Evolutionary conservation across 805 yeast species (phyloP).

Genomic region (Candida ulmi): DNA sequence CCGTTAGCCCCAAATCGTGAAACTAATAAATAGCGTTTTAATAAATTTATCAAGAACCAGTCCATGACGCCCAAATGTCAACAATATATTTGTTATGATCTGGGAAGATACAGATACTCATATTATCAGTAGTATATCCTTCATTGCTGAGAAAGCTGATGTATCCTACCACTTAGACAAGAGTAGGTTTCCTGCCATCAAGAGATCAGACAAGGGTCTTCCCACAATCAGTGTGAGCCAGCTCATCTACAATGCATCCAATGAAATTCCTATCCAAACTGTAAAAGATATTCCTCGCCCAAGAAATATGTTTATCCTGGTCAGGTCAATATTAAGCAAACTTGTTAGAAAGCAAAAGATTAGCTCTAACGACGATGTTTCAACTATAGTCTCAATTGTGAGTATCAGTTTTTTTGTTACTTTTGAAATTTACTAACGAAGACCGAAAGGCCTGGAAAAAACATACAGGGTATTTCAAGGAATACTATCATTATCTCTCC

Average conservation of each 20-base stretch:
- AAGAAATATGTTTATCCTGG: conserved; percentile 18
- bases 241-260: neutral
- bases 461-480: conserved; percentile 1
- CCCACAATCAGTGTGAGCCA: neutral
- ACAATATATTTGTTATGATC: no score
- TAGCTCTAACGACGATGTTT: conserved; percentile 5
- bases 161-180: neutral
- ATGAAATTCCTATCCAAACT: no score
- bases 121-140: no score
- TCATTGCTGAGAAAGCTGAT: no score
- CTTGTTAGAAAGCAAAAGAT: conserved; percentile 1
- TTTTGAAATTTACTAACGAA: no score
- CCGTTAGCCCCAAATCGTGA: no score
- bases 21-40: no score
- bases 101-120: no score
- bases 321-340: conserved; percentile 11
- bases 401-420: no score
- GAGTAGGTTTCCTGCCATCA: neutral
- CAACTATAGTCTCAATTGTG: conserved; percentile 11
- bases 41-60: no score
- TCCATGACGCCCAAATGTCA: no score
- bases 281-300: conserved; percentile 12
- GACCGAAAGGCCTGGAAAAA: no score
- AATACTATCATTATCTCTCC: conserved; percentile 11
- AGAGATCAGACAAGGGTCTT: neutral